Evolutionary conservation across 345 rosid genomes (phyloP).

Genomic region (Litchi chinensis): DNA sequence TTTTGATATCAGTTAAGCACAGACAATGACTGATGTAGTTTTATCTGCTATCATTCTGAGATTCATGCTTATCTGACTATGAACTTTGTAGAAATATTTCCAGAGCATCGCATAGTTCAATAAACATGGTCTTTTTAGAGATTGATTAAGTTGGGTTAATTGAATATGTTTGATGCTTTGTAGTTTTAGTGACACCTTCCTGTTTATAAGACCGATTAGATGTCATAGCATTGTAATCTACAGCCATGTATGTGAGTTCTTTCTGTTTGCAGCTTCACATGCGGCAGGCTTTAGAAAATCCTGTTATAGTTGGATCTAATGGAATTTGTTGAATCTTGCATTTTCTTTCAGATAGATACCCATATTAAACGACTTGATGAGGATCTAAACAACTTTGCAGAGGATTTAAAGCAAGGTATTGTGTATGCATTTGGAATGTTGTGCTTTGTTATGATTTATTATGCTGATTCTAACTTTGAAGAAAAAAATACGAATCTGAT

Average conservation of each 20-base stretch:
- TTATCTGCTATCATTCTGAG: background rate
- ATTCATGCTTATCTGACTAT: background rate
- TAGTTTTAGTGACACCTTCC: background rate
- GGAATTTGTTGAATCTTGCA: conserved; percentile 6
- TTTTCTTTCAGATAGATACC: conserved; percentile 74
- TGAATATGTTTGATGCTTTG: background rate
- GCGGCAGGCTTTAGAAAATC: background rate
- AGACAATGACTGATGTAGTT: background rate
- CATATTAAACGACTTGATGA: conserved; percentile 93
- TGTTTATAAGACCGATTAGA: background rate
- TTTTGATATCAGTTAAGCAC: background rate
- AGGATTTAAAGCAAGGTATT: conserved; percentile 92
- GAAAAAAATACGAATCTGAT: background rate
- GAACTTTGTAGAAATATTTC: background rate
- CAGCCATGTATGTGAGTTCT: background rate
- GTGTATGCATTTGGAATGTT: conserved; percentile 6
- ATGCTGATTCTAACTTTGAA: background rate
- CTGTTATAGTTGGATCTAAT: conserved; percentile 1
- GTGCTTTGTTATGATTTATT: background rate
- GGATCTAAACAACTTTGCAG: conserved; percentile 87
- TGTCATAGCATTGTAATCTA: background rate
- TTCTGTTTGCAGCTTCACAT: conserved; percentile 5
- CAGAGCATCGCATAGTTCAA: background rate
- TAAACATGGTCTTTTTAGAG: background rate
- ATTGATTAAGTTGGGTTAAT: background rate